Percentiles rank a stretch among this genome's conserved stretches.
phyloP scores from a whole-genome alignment of 2,329 filamentous ascomycete genomes.

The Xylariomycetidae sp. region DNA sequence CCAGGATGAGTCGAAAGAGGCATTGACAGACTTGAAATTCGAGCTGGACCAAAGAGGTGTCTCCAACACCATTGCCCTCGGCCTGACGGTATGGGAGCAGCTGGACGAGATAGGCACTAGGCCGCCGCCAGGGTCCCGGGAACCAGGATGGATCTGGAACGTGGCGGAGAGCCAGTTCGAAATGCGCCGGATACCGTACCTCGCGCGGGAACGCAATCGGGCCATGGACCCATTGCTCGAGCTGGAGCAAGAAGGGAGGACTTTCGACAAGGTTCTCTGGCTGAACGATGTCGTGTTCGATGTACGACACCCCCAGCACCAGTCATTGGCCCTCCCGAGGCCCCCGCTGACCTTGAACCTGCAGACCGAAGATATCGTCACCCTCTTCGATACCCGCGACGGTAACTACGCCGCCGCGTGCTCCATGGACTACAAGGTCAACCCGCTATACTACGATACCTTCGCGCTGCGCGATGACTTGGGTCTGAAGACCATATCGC shows the following conservation, averaged over 20 bases:
- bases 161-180: slow-evolving; percentile 47
- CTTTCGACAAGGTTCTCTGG: slow-evolving; percentile 54
- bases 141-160: slow-evolving; percentile 58
- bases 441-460: slow-evolving; percentile 55
- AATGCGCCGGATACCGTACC: slow-evolving; percentile 63
- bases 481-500: slow-evolving; percentile 47
- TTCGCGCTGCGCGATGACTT: slow-evolving; percentile 54
- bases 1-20: slow-evolving; percentile 61
- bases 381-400: slow-evolving; percentile 47
- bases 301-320: slow-evolving; percentile 26
- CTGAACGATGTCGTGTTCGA: slow-evolving; percentile 59
- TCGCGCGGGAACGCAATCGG: slow-evolving; percentile 59
- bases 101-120: slow-evolving; percentile 46
- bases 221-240: slow-evolving; percentile 54
- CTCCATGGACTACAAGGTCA: slow-evolving; percentile 52
- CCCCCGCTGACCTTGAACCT: too few relatives aligned
- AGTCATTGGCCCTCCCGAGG: too few relatives aligned
- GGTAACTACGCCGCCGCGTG: slow-evolving; percentile 57
- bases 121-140: slow-evolving; percentile 28
- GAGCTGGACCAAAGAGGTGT: slow-evolving; percentile 47
- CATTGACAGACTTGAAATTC: slow-evolving; percentile 51
- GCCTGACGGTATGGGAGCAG: slow-evolving; percentile 49
- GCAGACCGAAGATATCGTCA: slow-evolving; percentile 43
- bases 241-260: slow-evolving; percentile 41
- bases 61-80: slow-evolving; percentile 51